Evolutionary conservation across 1,284 basidiomycete genomes (phyloP).

Genomic region (Apiotrichum laibachii): DNA sequence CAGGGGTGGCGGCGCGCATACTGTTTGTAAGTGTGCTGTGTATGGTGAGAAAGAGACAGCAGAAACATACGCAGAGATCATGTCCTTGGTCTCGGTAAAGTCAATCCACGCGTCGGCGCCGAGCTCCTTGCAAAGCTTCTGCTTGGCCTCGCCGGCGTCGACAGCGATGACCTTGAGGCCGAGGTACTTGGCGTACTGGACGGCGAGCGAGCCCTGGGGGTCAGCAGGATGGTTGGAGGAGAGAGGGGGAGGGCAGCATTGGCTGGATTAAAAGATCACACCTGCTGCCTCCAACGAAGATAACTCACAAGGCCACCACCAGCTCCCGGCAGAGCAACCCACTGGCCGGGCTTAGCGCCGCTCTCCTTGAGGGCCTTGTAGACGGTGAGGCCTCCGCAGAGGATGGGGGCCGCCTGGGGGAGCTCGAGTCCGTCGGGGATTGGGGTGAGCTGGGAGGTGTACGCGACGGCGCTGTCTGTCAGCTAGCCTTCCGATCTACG

Average conservation of each 20-base stretch:
- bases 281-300: no score
- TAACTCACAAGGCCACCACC: slow-evolving; percentile 48
- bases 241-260: no score
- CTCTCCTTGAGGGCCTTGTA: slow-evolving; percentile 79
- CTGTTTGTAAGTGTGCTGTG: background rate
- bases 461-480: slow-evolving; percentile 42
- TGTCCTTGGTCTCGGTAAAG: slow-evolving; percentile 55
- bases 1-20: slow-evolving; percentile 59
- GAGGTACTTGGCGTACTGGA: slow-evolving; percentile 71
- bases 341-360: slow-evolving; percentile 65
- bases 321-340: slow-evolving; percentile 64
- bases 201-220: slow-evolving; percentile 53
- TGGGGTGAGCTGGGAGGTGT: slow-evolving; percentile 65
- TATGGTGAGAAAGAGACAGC: background rate
- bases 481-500: background rate
- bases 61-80: background rate
- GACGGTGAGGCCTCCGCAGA: slow-evolving; percentile 62
- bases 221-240: background rate
- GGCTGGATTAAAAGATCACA: no score
- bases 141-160: slow-evolving; percentile 70
- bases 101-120: slow-evolving; percentile 79
- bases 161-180: slow-evolving; percentile 76
- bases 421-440: slow-evolving; percentile 67
- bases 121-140: slow-evolving; percentile 59
- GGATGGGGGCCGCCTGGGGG: slow-evolving; percentile 70